Percentiles rank a stretch among this genome's conserved stretches.
Conservation (phyloP, 306 rosid genomes). For the Lathyrus oleraceus region DNA sequence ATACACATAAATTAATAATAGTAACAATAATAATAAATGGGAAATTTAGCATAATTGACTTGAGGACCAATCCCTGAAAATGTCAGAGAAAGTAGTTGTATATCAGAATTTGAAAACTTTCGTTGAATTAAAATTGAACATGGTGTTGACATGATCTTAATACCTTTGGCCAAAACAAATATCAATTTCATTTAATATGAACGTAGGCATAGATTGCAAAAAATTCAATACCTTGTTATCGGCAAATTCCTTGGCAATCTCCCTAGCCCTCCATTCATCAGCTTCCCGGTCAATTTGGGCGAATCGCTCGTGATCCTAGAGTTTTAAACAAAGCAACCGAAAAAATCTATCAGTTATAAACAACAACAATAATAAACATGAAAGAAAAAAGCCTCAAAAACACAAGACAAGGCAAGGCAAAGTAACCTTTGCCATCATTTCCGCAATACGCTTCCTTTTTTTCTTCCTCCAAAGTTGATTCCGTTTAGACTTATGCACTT, state of each 20-base stretch:
- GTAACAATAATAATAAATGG: too few species aligned
- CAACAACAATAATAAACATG: not conserved
- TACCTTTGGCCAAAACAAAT: not conserved
- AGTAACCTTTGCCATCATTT: constrained; percentile 63
- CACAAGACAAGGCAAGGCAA: constrained; percentile 17
- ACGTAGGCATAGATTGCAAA: not conserved
- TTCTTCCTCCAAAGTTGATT: constrained; percentile 80
- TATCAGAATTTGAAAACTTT: constrained; percentile 13
- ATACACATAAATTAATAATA: constrained; percentile 3
- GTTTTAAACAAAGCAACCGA: constrained; percentile 29
- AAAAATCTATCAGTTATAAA: constrained; percentile 3
- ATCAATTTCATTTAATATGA: not conserved
- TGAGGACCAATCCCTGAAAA: constrained; percentile 11
- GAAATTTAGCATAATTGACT: constrained; percentile 10
- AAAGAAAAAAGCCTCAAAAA: not conserved
- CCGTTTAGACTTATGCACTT: constrained; percentile 54
- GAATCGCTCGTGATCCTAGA: constrained; percentile 59
- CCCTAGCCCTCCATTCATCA: constrained; percentile 90
- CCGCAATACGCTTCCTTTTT: constrained; percentile 62
- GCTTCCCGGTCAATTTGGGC: constrained; percentile 74
- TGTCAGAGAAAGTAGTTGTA: not conserved
- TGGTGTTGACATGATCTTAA: not conserved
- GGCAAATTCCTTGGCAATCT: constrained; percentile 81
- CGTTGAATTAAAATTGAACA: constrained; percentile 1
- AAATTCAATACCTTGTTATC: constrained; percentile 60